Conservation (phyloP, 2,329 filamentous ascomycete species). For the Coniochaeta sp. region DNA sequence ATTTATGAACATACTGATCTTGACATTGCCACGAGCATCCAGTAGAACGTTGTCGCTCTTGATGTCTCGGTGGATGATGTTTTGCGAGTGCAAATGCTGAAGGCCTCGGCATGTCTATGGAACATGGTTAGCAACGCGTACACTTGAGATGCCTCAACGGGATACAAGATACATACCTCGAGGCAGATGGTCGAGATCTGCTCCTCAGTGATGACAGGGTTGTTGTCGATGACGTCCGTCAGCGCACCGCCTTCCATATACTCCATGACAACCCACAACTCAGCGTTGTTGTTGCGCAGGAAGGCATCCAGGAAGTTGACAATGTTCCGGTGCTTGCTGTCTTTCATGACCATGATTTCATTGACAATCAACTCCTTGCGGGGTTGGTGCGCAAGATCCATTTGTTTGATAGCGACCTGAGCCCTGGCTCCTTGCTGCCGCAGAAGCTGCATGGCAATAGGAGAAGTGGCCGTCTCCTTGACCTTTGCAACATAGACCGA, state of each 20-base stretch:
- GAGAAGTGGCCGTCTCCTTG: constrained; percentile 79
- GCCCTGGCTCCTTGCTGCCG: constrained; percentile 72
- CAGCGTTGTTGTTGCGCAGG: constrained; percentile 85
- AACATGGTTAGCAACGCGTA: background rate
- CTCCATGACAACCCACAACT: constrained; percentile 99
- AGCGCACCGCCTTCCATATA: constrained; percentile 98
- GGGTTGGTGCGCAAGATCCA: constrained; percentile 96
- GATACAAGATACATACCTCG: constrained; percentile 57
- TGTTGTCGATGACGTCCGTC: constrained; percentile 98
- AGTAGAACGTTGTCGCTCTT: constrained; percentile 98
- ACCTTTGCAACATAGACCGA: constrained; percentile 97
- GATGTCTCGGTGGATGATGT: constrained; percentile 98
- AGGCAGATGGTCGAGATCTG: constrained; percentile 96
- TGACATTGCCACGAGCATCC: constrained; percentile 90
- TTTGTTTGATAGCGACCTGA: constrained; percentile 98
- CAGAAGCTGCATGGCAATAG: constrained; percentile 69
- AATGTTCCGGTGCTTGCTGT: constrained; percentile 96
- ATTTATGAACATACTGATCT: constrained; percentile 68
- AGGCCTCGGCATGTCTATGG: constrained; percentile 85
- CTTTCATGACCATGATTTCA: constrained; percentile 99
- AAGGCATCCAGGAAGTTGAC: constrained; percentile 98
- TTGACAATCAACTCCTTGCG: constrained; percentile 98
- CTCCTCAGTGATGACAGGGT: constrained; percentile 85
- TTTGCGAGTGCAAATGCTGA: constrained; percentile 89
- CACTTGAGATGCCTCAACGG: background rate